Conservation (phyloP, 805 yeast genomes). For the Ogataea haglerorum region DNA sequence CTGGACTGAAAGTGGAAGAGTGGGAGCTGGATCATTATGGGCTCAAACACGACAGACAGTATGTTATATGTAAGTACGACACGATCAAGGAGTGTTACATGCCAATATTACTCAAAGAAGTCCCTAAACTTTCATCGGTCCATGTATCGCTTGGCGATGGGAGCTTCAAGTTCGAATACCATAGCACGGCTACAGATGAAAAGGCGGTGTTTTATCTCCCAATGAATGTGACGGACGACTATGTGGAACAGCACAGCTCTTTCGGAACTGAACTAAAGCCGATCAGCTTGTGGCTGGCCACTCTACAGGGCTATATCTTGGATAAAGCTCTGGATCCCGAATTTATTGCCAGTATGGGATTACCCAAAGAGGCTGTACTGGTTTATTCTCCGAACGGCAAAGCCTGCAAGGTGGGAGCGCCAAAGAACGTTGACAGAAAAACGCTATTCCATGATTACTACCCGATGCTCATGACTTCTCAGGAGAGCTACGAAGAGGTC, state of each 20-base stretch:
- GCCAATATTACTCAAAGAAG: constrained; percentile 17
- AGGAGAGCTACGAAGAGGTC: constrained; percentile 20
- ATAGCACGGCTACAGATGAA: background rate
- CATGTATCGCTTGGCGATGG: constrained; percentile 14
- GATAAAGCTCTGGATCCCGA: constrained; percentile 19
- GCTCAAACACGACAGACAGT: constrained; percentile 29
- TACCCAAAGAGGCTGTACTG: constrained; percentile 22
- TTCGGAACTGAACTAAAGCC: constrained; percentile 5
- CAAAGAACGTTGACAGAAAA: constrained; percentile 16
- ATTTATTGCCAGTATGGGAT: constrained; percentile 17
- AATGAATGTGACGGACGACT: constrained; percentile 17
- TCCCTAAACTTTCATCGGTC: constrained; percentile 15
- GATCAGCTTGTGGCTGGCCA: constrained; percentile 21
- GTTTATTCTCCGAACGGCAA: constrained; percentile 28
- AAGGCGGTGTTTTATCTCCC: constrained; percentile 18
- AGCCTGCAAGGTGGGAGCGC: constrained; percentile 26
- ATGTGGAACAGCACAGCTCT: constrained; percentile 15
- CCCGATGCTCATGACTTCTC: constrained; percentile 27
- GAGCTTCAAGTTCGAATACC: constrained; percentile 23
- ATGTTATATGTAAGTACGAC: constrained; percentile 20
- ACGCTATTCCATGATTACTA: constrained; percentile 33
- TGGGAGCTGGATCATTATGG: constrained; percentile 31
- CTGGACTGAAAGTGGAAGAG: constrained; percentile 23
- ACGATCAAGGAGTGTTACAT: constrained; percentile 13
- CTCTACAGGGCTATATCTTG: constrained; percentile 21